Conservation (phyloP, 306 rosid genomes). For the Sesbania bispinosa region DNA sequence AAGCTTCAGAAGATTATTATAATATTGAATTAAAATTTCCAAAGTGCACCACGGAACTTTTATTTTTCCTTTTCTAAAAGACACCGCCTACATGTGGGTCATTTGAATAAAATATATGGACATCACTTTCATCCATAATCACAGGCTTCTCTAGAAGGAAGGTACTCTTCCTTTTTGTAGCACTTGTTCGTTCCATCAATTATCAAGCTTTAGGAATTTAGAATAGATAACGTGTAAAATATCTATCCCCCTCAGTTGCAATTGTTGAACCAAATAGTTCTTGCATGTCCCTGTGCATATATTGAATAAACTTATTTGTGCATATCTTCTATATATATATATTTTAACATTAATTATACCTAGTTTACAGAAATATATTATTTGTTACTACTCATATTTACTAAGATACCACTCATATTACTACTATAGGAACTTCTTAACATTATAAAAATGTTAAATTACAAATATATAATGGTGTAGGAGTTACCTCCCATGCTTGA, state of each 20-base stretch:
- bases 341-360: no score
- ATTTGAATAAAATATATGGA: slow-evolving; percentile 11
- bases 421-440: no score
- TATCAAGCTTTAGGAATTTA: background rate
- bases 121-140: background rate
- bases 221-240: slow-evolving; percentile 5
- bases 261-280: slow-evolving; percentile 15
- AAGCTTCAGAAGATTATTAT: slow-evolving; percentile 5
- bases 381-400: no score
- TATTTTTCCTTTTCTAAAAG: background rate
- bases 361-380: no score
- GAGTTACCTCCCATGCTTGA: no score
- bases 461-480: no score
- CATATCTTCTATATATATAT: background rate
- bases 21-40: background rate
- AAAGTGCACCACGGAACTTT: slow-evolving; percentile 8
- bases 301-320: background rate
- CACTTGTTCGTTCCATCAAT: background rate
- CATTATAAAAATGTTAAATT: no score
- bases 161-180: background rate
- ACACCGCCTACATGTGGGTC: background rate
- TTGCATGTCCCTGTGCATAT: background rate
- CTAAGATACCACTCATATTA: no score
- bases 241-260: slow-evolving; percentile 18
- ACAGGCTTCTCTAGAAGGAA: slow-evolving; percentile 22